Evolutionary conservation across 1,284 basidiomycete species (phyloP).

Genomic region (Veloporphyrellus conicus): DNA sequence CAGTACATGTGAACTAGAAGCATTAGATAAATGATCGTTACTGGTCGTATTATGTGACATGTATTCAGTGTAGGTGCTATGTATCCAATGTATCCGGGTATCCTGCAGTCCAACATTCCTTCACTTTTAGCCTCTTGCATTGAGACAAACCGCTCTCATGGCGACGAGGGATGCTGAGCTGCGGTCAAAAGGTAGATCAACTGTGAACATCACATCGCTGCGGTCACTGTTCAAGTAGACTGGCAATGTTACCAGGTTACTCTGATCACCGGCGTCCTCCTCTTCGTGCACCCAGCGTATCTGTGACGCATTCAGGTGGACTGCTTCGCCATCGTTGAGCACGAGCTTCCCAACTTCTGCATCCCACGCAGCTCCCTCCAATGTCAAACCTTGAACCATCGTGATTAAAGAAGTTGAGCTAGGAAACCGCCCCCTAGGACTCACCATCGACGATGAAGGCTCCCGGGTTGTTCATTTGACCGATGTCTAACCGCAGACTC

Average conservation of each 20-base stretch:
- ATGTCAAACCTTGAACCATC: constrained; percentile 61
- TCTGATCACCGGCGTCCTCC: constrained; percentile 27
- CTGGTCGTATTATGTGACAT: constrained; percentile 16
- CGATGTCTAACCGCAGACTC: constrained; percentile 73
- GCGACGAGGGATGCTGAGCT: constrained; percentile 64
- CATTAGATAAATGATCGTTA: constrained; percentile 21
- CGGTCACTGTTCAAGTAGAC: constrained; percentile 91
- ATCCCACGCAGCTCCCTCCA: constrained; percentile 82
- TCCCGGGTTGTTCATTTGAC: constrained; percentile 65
- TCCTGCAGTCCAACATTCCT: constrained; percentile 12
- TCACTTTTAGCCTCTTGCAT: constrained; percentile 54
- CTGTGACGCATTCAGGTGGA: constrained; percentile 73
- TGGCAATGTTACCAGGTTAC: constrained; percentile 69
- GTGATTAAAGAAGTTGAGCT: constrained; percentile 10
- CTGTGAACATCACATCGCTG: constrained; percentile 84
- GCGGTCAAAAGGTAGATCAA: constrained; percentile 72
- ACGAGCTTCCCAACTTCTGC: constrained; percentile 52
- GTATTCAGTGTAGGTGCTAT: constrained; percentile 23
- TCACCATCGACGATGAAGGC: constrained; percentile 84
- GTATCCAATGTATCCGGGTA: constrained; percentile 16
- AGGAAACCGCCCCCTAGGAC: constrained; percentile 23
- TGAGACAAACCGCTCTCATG: constrained; percentile 78
- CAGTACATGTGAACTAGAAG: constrained; percentile 17
- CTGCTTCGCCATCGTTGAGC: constrained; percentile 78
- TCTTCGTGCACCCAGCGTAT: constrained; percentile 83